phyloP scores from a whole-genome alignment of 805 yeast species.

The Nakazawaea holstii region DNA sequence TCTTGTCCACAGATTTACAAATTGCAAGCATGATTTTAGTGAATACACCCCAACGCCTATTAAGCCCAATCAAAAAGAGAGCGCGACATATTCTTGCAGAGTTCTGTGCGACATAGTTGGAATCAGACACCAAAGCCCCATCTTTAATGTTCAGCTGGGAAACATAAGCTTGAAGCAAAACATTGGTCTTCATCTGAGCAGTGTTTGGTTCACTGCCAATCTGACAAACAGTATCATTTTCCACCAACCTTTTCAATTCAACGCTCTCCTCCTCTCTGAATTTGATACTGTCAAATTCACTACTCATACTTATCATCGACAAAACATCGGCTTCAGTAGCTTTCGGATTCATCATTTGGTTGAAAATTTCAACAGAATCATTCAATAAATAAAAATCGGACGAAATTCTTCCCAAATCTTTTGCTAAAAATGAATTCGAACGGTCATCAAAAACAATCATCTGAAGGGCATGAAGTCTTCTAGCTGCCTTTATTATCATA shows the following conservation, averaged over 20 bases:
- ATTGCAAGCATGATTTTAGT: constrained; percentile 69
- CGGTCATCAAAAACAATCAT: constrained; percentile 92
- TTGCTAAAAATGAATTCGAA: constrained; percentile 72
- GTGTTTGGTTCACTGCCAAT: constrained; percentile 72
- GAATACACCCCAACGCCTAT: constrained; percentile 87
- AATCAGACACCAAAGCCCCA: constrained; percentile 79
- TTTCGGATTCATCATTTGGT: constrained; percentile 71
- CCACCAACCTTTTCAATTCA: constrained; percentile 62
- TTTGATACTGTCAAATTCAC: constrained; percentile 88
- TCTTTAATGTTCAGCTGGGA: constrained; percentile 70
- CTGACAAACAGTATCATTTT: constrained; percentile 68
- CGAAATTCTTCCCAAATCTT: constrained; percentile 90
- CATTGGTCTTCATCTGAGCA: constrained; percentile 81
- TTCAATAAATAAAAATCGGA: constrained; percentile 87
- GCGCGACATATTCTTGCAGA: constrained; percentile 92
- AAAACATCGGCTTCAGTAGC: constrained; percentile 92
- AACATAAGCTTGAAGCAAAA: constrained; percentile 81
- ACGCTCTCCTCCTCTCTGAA: constrained; percentile 80
- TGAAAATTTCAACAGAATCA: constrained; percentile 85
- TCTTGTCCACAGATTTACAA: constrained; percentile 80
- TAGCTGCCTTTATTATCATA: constrained; percentile 76
- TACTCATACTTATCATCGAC: constrained; percentile 84
- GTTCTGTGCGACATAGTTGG: constrained; percentile 92
- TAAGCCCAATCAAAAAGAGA: constrained; percentile 76
- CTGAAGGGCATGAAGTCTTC: constrained; percentile 77